Percentiles rank a stretch among this genome's conserved stretches.
Evolutionary conservation across 257 asterid genomes (phyloP).

Genomic region (Ocimum tenuiflorum): DNA sequence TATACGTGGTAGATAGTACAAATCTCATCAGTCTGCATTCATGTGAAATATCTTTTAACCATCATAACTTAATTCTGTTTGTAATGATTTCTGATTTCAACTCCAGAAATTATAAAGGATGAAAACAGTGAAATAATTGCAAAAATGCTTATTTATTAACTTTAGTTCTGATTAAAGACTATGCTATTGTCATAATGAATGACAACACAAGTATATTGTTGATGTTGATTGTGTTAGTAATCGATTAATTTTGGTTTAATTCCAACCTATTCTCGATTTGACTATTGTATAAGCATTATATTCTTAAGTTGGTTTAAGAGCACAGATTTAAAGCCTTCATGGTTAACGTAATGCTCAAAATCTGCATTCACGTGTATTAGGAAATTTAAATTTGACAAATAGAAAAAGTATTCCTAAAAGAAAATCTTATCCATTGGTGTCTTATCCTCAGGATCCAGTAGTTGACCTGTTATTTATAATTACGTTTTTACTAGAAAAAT

Average conservation of each 20-base stretch:
- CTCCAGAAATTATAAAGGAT: not conserved
- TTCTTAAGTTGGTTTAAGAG: not conserved
- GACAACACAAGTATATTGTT: too few relatives aligned
- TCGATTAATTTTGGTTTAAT: too few relatives aligned
- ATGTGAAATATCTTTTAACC: not conserved
- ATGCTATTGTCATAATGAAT: too few relatives aligned
- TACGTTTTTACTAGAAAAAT: not conserved
- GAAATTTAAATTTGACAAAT: not conserved
- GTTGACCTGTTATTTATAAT: not conserved
- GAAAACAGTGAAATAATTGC: not conserved
- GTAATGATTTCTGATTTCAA: not conserved
- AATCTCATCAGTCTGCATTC: not conserved
- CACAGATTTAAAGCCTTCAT: not conserved
- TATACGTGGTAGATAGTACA: not conserved
- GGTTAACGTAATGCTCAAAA: not conserved
- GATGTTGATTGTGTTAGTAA: too few relatives aligned
- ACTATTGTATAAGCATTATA: not conserved
- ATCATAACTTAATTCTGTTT: not conserved
- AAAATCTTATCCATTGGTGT: too few relatives aligned
- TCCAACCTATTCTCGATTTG: too few relatives aligned
- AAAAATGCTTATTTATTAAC: too few relatives aligned
- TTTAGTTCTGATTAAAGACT: too few relatives aligned
- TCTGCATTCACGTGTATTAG: not conserved
- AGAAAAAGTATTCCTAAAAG: not conserved
- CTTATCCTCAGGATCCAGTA: not conserved